phyloP scores from a whole-genome alignment of 2,329 filamentous ascomycete genomes.

The Gnomoniopsis smithogilvyi region DNA sequence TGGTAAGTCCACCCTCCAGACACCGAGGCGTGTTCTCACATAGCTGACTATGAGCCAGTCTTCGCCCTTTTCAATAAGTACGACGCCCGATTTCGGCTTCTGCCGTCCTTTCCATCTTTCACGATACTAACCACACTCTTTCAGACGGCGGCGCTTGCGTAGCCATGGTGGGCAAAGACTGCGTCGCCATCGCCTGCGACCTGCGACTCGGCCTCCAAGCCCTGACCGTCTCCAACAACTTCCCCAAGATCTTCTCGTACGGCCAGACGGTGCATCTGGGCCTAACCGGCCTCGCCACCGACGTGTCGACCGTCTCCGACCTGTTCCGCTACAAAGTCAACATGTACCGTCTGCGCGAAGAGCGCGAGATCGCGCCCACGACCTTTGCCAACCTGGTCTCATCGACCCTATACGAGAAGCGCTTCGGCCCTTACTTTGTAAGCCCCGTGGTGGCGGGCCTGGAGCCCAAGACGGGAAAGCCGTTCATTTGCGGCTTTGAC shows the following conservation, averaged over 20 bases:
- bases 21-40: conserved; percentile 13
- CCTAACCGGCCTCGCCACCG: conserved; percentile 92
- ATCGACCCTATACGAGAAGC: conserved; percentile 85
- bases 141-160: conserved; percentile 87
- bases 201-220: conserved; percentile 95
- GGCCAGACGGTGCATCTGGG: conserved; percentile 86
- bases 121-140: conserved; percentile 21
- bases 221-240: conserved; percentile 98
- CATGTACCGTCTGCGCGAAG: conserved; percentile 98
- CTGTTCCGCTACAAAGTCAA: conserved; percentile 99
- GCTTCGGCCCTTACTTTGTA: conserved; percentile 97
- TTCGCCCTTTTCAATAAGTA: conserved; percentile 94
- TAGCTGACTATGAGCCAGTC: conserved; percentile 53
- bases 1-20: conserved; percentile 27
- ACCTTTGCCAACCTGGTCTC: conserved; percentile 97
- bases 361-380: conserved; percentile 89
- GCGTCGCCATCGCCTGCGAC: conserved; percentile 98
- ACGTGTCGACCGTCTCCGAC: conserved; percentile 91
- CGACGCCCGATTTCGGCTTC: background rate
- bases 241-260: conserved; percentile 99
- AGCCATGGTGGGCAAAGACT: conserved; percentile 99
- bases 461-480: conserved; percentile 88
- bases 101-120: background rate
- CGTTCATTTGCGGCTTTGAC: conserved; percentile 98
- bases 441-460: conserved; percentile 92